phyloP scores from a whole-genome alignment of 495 filamentous ascomycete species.

The Sabuloglossum arenarium region DNA sequence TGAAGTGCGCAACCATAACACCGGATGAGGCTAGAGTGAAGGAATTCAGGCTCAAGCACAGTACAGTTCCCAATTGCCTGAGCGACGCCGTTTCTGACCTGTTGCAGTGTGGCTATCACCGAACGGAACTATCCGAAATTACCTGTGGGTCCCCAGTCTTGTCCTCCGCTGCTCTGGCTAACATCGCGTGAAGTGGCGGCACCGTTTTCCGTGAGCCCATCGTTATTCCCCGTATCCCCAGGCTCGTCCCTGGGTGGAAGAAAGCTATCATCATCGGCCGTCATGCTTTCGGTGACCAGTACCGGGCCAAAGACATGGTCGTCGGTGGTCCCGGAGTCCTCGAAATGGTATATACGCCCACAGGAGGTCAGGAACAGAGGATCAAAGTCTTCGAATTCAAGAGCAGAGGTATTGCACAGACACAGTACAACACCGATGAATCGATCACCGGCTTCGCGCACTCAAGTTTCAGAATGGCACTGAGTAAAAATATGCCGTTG shows the following conservation, averaged over 20 bases:
- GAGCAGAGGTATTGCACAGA: constrained; percentile 65
- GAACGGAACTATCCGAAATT: constrained; percentile 95
- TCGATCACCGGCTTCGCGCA: constrained; percentile 89
- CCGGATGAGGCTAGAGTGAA: constrained; percentile 89
- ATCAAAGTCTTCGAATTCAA: constrained; percentile 84
- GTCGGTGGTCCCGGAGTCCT: constrained; percentile 65
- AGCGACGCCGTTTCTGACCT: neutral
- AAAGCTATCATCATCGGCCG: constrained; percentile 96
- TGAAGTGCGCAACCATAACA: constrained; percentile 98
- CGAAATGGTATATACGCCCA: constrained; percentile 82
- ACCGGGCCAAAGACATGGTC: constrained; percentile 81
- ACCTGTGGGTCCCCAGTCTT: constrained; percentile 32
- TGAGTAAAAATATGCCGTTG: constrained; percentile 66
- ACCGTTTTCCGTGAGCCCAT: constrained; percentile 98
- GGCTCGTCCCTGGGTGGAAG: constrained; percentile 91
- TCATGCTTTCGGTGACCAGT: constrained; percentile 97
- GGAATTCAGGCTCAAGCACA: constrained; percentile 97
- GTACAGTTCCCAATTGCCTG: constrained; percentile 23
- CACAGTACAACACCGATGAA: constrained; percentile 95
- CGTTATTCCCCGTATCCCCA: constrained; percentile 76
- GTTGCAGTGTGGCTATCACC: constrained; percentile 83
- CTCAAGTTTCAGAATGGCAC: constrained; percentile 82
- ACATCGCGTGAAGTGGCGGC: constrained; percentile 36
- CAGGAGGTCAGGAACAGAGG: constrained; percentile 58
- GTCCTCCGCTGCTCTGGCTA: constrained; percentile 2